Evolutionary conservation across 257 asterid genomes (phyloP).

Genomic region (Fraxinus americana): DNA sequence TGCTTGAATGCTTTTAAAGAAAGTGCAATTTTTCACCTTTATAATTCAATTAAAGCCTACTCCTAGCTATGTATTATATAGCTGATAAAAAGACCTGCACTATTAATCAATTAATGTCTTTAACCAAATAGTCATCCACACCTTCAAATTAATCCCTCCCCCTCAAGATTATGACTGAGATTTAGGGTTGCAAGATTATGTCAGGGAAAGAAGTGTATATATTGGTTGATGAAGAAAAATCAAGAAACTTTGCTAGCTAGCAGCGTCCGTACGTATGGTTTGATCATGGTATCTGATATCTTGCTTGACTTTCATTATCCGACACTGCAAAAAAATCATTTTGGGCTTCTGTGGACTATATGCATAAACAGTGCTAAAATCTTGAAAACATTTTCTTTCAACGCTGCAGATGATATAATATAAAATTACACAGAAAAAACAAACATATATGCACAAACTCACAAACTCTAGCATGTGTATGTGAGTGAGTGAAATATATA

Average conservation of each 20-base stretch:
- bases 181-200: too few species aligned
- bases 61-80: neutral
- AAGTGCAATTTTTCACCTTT: neutral
- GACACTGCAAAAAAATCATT: too few species aligned
- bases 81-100: neutral
- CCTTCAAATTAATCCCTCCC: neutral
- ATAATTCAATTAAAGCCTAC: neutral
- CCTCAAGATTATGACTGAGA: too few species aligned
- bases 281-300: neutral
- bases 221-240: neutral
- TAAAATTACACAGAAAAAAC: too few species aligned
- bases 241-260: neutral
- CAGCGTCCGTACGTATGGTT: neutral
- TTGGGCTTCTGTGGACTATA: neutral
- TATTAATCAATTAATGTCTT: too few species aligned
- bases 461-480: conserved; percentile 6
- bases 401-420: too few species aligned
- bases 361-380: too few species aligned
- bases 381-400: neutral
- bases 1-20: too few species aligned
- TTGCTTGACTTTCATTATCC: neutral
- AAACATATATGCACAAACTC: neutral
- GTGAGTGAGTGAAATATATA: conserved; percentile 5
- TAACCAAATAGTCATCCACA: too few species aligned
- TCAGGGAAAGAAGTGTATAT: neutral